Percentiles rank a stretch among this genome's conserved stretches.
Evolutionary conservation across 768 basidiomycete species (phyloP).

Genomic region (Suillus variegatus): DNA sequence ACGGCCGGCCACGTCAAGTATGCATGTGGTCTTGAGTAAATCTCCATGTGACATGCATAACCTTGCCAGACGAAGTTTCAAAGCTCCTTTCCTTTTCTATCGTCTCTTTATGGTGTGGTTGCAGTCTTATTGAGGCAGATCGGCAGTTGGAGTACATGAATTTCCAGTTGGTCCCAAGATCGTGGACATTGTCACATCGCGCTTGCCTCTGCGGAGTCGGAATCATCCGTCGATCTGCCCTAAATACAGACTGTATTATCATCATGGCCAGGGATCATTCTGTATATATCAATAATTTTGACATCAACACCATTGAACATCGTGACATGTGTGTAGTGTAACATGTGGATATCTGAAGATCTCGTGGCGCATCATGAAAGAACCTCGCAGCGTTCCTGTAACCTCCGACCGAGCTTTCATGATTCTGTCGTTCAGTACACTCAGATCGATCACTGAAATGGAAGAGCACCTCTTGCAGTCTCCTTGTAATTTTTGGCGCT

Average conservation of each 20-base stretch:
- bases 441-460: too few species aligned
- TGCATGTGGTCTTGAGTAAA: background rate
- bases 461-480: too few species aligned
- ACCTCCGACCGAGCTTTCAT: too few species aligned
- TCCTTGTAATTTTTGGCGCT: too few species aligned
- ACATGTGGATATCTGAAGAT: background rate
- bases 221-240: background rate
- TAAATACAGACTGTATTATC: background rate
- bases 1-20: background rate
- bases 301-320: background rate
- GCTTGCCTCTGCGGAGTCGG: background rate
- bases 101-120: background rate
- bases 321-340: background rate
- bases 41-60: background rate
- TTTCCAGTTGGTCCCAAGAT: background rate
- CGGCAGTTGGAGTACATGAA: background rate
- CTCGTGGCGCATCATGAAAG: too few species aligned
- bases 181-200: background rate
- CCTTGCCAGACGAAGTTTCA: background rate
- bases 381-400: too few species aligned
- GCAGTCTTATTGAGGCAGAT: background rate
- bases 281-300: background rate
- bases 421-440: too few species aligned
- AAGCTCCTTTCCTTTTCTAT: background rate
- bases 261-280: too few species aligned